phyloP scores from a whole-genome alignment of 352 stramenopile species.

The Phytophthora syringae region DNA sequence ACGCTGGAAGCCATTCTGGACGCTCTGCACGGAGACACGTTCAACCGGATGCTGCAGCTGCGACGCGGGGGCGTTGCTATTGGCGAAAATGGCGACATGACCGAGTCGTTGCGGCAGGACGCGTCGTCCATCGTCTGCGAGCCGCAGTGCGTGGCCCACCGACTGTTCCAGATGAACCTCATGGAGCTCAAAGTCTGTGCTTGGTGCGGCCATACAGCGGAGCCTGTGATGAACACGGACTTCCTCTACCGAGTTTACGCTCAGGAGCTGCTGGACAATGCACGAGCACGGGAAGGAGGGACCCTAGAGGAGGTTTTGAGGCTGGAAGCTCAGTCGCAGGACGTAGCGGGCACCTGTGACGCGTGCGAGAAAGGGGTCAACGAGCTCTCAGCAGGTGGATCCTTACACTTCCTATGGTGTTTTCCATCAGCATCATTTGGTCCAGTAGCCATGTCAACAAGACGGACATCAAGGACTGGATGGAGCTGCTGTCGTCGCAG shows the following conservation, averaged over 20 bases:
- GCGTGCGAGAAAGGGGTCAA: slow-evolving; percentile 52
- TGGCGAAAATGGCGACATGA: slow-evolving; percentile 41
- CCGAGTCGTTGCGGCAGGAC: slow-evolving; percentile 61
- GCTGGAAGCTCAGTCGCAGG: slow-evolving; percentile 57
- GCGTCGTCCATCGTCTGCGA: slow-evolving; percentile 76
- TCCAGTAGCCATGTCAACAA: slow-evolving; percentile 73
- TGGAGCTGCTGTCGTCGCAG: slow-evolving; percentile 70
- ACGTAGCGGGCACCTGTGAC: slow-evolving; percentile 57
- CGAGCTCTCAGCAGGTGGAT: slow-evolving; percentile 75
- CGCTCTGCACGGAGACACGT: slow-evolving; percentile 79
- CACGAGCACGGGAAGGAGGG: slow-evolving; percentile 9
- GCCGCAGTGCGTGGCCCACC: slow-evolving; percentile 79
- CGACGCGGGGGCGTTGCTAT: slow-evolving; percentile 28
- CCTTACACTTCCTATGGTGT: slow-evolving; percentile 86
- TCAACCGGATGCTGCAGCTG: slow-evolving; percentile 75
- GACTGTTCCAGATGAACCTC: slow-evolving; percentile 89
- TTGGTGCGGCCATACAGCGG: slow-evolving; percentile 64
- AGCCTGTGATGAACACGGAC: slow-evolving; percentile 86
- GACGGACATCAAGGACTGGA: slow-evolving; percentile 71
- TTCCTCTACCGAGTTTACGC: slow-evolving; percentile 87
- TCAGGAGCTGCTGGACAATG: slow-evolving; percentile 59
- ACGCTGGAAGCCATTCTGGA: slow-evolving; percentile 85
- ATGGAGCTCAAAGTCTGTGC: slow-evolving; percentile 81
- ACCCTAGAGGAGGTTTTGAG: slow-evolving; percentile 69
- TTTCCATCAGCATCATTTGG: slow-evolving; percentile 86